Conservation (phyloP, 2,329 filamentous ascomycete species). For the Triangularia setosa region DNA sequence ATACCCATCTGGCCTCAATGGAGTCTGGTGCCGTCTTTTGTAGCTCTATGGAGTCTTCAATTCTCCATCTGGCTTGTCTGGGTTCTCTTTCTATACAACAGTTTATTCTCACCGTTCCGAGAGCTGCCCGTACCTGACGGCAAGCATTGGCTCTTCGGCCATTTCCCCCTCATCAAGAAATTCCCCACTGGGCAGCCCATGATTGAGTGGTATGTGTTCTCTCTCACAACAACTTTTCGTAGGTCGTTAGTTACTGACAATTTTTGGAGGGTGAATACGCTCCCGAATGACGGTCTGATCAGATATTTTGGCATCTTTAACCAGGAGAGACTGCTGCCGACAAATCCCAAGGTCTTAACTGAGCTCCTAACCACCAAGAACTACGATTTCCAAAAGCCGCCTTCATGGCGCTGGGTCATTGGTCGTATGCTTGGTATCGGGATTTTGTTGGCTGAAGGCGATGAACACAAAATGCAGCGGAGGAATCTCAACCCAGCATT, state of each 20-base stretch:
- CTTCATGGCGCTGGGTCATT: constrained; percentile 50
- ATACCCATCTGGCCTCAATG: constrained; percentile 31
- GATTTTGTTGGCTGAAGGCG: constrained; percentile 79
- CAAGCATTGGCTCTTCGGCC: constrained; percentile 47
- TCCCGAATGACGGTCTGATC: constrained; percentile 67
- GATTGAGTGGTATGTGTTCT: constrained; percentile 42
- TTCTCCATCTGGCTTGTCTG: constrained; percentile 38
- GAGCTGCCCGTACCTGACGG: constrained; percentile 43
- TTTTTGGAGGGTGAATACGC: constrained; percentile 50
- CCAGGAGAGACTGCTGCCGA: constrained; percentile 58
- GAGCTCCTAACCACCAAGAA: constrained; percentile 66
- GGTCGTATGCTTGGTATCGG: constrained; percentile 65
- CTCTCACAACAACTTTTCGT: background rate
- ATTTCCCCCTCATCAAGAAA: constrained; percentile 38
- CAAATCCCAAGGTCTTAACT: constrained; percentile 60
- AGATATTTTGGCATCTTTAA: constrained; percentile 62
- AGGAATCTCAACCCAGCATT: constrained; percentile 80
- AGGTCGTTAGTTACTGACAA: background rate
- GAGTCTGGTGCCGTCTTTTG: constrained; percentile 34
- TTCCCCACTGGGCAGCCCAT: constrained; percentile 42
- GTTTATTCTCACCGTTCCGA: constrained; percentile 47
- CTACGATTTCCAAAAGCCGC: constrained; percentile 67
- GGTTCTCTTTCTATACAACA: constrained; percentile 45
- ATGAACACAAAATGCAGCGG: constrained; percentile 79
- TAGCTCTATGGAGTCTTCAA: constrained; percentile 35